Evolutionary conservation across 306 rosid genomes (phyloP), one percentile per base, ranked within the genome.

Genomic region (Cicer bijugum): DNA sequence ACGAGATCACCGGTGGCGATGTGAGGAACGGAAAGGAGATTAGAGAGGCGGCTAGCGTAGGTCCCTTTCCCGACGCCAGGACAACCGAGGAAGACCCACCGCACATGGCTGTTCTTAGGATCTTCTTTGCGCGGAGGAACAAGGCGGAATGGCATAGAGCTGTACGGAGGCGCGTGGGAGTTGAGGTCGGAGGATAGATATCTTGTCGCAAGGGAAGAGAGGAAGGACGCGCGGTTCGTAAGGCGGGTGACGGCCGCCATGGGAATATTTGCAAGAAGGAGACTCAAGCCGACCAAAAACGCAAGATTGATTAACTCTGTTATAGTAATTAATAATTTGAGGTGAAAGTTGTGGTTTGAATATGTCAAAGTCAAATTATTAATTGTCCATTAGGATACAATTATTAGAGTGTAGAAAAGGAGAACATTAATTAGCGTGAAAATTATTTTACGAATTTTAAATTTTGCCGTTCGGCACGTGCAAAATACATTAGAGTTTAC

Each of bases 1-100:
- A 94, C 93, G 67, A 94, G 99, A 87, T 94, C 96, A 12, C 97
- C 97, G 19, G 96, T 91, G 82, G 95, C 95, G 72, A 94, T 88
- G 81, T 89, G 96, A 57, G 99, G 97, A 2, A 89, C 86, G 9
- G 88, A 87, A 43, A 94, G 91, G 67, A 89, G 96, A 44, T 78
- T 85, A n/a, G 81, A 94, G 10, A 94, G 87, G 6, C 98, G 98
- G 43, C 95, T 87, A 1, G 98, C 92, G 61, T 91, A 89, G 6
- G 99, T 94, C 1, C 99, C 99, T 77, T 91, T 91, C 0, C 99
- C 99, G 69, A 94, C 97, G 75, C 99, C 98, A 2, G 99, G 95
- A 39, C 90, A 91, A 44, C 96, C 99, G 7, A 88, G 77, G 78
- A 94, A 94, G 7, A 89, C 90, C 97, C 99, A 94, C 67, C 89